Base-by-base conservation (phyloP, 1,284 basidiomycete species). In the Trametes sp. region DNA sequence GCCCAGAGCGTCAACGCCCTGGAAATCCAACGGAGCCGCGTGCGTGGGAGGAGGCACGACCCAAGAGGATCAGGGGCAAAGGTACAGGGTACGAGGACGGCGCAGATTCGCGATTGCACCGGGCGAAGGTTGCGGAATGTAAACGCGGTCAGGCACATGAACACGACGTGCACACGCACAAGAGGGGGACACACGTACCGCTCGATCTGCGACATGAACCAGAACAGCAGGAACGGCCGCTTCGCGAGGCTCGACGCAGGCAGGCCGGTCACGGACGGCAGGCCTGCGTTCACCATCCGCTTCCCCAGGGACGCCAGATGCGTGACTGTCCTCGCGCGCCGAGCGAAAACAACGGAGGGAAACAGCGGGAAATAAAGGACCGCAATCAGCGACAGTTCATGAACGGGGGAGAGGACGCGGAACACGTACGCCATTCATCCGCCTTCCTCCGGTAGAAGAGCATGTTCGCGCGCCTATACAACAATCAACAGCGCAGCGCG, bases 191-290 rank as follows among this genome's bases (percentile, higher is more conserved):
- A 42, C 24, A 75, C 77, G 55, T 66, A 88, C 89, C 88, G 81
- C 65, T 79, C 81, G 49, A 90, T 82, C 72, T 92, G 89, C 16
- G 83, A 82, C 87, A 91, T 90, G 72, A 92, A 90, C 89, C 89
- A 92, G 75, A 89, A 90, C 29, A 87, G 79, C 71, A 87, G 89
- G 74, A 88, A 89, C 5, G 90, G 90, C 54, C 89, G 77, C 23
- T 61, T 63, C n/a, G 70, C 62, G 4, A 72, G 65, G 33, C 81
- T 74, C 64, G 85, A 83, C 38, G 80, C 81, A 24, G 80, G 77
- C 62, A 87, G 82, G 4, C 88, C 89, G 11, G 89, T 90, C 63
- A 91, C 80, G 1, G 83, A 82, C 59, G 85, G 82, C 54, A 92
- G 75, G 9, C 86, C 87, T 33, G 79, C 75, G 35, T 63, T 62